Conservation (phyloP, 2,329 filamentous ascomycete genomes). For the Lasiodiplodia hormozganensis region DNA sequence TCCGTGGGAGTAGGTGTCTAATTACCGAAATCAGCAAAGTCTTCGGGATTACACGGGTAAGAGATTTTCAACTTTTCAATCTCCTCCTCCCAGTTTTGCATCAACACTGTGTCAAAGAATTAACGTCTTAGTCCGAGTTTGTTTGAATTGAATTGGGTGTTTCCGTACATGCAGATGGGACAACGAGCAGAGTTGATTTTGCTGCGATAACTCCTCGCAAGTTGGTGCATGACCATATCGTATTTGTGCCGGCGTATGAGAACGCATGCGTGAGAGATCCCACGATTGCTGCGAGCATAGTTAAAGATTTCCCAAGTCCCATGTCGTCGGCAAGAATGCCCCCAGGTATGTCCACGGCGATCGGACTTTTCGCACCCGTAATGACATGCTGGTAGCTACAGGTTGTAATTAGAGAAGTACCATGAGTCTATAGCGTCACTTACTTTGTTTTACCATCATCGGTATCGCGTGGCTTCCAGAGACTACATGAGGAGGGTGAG, state of each 20-base stretch:
- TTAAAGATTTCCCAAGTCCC: constrained; percentile 63
- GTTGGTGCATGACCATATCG: background rate
- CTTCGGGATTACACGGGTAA: background rate
- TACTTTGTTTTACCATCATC: background rate
- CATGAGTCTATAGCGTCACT: too few relatives aligned
- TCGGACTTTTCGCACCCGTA: background rate
- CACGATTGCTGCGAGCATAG: constrained; percentile 55
- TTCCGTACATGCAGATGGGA: constrained; percentile 51
- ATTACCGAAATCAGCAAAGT: background rate
- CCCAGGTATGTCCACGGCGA: constrained; percentile 36
- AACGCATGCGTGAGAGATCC: background rate
- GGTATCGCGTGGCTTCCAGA: too few relatives aligned
- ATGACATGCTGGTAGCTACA: constrained; percentile 17
- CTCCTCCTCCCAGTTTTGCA: background rate
- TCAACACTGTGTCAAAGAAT: background rate
- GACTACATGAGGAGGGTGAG: too few relatives aligned
- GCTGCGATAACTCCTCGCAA: constrained; percentile 34
- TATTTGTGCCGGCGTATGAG: background rate
- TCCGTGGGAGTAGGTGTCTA: background rate
- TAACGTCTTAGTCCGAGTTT: too few relatives aligned
- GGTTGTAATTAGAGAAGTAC: background rate
- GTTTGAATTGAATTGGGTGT: background rate
- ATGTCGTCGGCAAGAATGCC: constrained; percentile 64
- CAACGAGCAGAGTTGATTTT: constrained; percentile 53
- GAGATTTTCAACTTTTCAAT: background rate